Percentiles rank a stretch among this genome's conserved stretches.
phyloP scores from a whole-genome alignment of 2,329 filamentous ascomycete species.

The Hymenoscyphus salicellus region DNA sequence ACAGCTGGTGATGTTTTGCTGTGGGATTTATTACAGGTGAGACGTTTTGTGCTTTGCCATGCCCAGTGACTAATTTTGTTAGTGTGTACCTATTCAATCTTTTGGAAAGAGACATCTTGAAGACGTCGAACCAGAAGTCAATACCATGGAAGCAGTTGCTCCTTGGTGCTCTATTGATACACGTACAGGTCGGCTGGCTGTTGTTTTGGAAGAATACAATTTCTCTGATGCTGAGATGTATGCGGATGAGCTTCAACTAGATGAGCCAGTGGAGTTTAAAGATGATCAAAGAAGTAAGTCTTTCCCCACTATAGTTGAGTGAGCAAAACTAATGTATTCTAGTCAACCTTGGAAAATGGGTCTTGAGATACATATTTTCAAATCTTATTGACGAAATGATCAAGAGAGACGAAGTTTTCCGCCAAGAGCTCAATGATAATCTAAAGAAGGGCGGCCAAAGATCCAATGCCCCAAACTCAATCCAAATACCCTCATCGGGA shows the following conservation, averaged over 20 bases:
- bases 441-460: constrained; percentile 59
- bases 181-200: constrained; percentile 84
- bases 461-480: constrained; percentile 58
- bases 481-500: constrained; percentile 50
- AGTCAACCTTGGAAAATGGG: constrained; percentile 97
- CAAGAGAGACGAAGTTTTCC: constrained; percentile 70
- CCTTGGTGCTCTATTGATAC: constrained; percentile 97
- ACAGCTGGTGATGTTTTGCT: constrained; percentile 91
- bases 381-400: constrained; percentile 89
- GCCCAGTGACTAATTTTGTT: constrained; percentile 19
- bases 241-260: constrained; percentile 77
- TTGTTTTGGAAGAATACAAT: constrained; percentile 88
- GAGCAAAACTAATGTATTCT: constrained; percentile 26
- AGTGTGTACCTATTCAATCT: constrained; percentile 85
- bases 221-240: constrained; percentile 98
- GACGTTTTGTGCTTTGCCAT: constrained; percentile 27
- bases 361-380: constrained; percentile 86
- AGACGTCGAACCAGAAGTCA: constrained; percentile 82
- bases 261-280: constrained; percentile 74
- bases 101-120: constrained; percentile 94
- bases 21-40: constrained; percentile 87
- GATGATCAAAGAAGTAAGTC: constrained; percentile 88
- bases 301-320: constrained; percentile 11
- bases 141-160: constrained; percentile 83
- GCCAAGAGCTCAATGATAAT: constrained; percentile 64